These are phyloP conservation scores for Paracoccidioides lutzii DNA, from an alignment of 2,329 filamentous ascomycete genomes.

Conservation along the genomic window DNA sequence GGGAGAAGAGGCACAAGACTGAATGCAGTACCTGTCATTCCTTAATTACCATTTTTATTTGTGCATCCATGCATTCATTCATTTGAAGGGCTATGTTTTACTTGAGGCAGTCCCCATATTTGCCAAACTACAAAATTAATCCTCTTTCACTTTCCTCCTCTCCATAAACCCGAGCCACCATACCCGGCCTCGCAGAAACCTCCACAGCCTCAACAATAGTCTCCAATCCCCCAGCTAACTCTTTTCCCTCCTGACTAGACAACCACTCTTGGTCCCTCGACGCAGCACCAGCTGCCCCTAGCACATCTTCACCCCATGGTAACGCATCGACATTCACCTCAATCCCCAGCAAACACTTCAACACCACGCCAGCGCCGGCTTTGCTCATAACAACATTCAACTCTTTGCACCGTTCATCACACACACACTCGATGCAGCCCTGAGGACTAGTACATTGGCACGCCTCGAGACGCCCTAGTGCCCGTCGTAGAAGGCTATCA, in stretches of 20 bases:
- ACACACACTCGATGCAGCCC: conserved; percentile 85
- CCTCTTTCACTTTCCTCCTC: conserved; percentile 7
- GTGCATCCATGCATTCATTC: too few relatives aligned
- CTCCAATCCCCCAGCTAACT: conserved; percentile 58
- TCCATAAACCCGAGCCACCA: conserved; percentile 16
- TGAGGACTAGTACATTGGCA: conserved; percentile 55
- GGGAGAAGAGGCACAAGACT: too few relatives aligned
- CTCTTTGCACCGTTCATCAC: conserved; percentile 70
- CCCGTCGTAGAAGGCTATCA: conserved; percentile 62
- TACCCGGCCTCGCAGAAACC: conserved; percentile 34
- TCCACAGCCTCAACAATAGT: conserved; percentile 65
- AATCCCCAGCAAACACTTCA: conserved; percentile 60
- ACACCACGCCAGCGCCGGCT: conserved; percentile 67
- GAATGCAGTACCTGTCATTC: too few relatives aligned
- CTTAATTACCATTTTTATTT: too few relatives aligned
- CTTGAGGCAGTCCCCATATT: too few relatives aligned
- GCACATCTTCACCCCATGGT: conserved; percentile 79
- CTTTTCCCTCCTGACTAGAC: conserved; percentile 32
- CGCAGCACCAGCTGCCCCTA: conserved; percentile 62
- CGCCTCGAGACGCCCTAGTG: conserved; percentile 59
- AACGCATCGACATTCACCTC: conserved; percentile 73
- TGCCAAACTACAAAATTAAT: neutral
- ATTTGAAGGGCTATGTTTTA: too few relatives aligned
- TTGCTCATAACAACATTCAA: conserved; percentile 90
- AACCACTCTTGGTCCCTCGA: conserved; percentile 39